Evolutionary conservation across 371 early-diverging fungal genomes (phyloP).

Genomic region (Synchytrium microbalum): DNA sequence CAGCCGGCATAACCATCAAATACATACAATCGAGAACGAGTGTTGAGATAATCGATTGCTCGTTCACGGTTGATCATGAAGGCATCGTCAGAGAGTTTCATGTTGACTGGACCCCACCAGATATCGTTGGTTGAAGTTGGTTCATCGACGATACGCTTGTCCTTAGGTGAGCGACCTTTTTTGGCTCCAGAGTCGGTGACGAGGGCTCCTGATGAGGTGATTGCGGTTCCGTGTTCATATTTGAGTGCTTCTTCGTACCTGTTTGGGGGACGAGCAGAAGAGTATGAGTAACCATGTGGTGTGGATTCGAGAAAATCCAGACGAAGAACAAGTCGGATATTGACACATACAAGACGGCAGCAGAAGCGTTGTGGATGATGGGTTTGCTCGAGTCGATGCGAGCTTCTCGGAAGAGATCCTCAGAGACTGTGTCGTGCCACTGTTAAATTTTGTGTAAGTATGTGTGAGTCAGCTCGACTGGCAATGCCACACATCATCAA

Average conservation of each 20-base stretch:
- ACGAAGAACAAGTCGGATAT: no score
- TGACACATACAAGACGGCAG: constrained; percentile 73
- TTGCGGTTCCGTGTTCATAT: constrained; percentile 77
- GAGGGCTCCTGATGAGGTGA: constrained; percentile 86
- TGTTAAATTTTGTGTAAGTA: neutral
- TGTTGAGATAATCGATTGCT: constrained; percentile 93
- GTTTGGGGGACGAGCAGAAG: no score
- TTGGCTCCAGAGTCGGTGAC: constrained; percentile 59
- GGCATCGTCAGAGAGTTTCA: constrained; percentile 60
- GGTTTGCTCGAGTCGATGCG: constrained; percentile 45
- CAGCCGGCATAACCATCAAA: constrained; percentile 80
- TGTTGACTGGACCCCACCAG: constrained; percentile 99
- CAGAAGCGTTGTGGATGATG: constrained; percentile 50
- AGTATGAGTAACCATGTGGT: no score
- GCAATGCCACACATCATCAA: neutral
- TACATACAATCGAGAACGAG: constrained; percentile 85
- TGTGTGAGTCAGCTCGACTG: neutral
- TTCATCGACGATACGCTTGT: constrained; percentile 96
- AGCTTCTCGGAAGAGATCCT: constrained; percentile 40
- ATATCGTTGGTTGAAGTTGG: constrained; percentile 66
- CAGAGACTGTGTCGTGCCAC: constrained; percentile 36
- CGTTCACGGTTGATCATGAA: constrained; percentile 94
- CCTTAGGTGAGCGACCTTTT: constrained; percentile 60
- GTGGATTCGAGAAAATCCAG: neutral
- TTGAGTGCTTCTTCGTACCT: constrained; percentile 87